Evolutionary conservation across 331 rosid species (phyloP), one percentile per base, ranked within the genome.

Genomic region (Cydonia oblonga): DNA sequence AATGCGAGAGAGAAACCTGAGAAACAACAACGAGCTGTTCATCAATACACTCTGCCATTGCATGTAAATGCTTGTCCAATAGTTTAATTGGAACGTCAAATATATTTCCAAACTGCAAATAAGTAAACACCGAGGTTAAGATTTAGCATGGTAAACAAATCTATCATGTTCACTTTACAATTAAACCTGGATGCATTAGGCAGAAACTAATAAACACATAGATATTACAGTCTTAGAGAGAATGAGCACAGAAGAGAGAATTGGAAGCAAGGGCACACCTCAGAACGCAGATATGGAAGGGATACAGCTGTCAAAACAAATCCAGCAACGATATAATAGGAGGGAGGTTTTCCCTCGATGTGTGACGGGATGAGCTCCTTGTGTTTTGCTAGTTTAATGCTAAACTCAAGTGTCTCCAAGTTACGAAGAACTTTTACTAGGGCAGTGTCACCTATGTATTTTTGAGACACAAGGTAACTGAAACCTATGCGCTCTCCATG

Each of bases 241-340:
- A 61, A 26, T 26, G 22, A 26, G 35, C 16, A 38, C 42, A 38
- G 42, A 9, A 38, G 42, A 38, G 24, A 61, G 13, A 16, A 35
- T 11, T 6, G 6, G 7, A 25, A 26, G 28, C 4, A 14, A 23
- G 68, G 19, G 78, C 86, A 16, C 77, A 91, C 97, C 96, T 91
- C 96, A n/a, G 92, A 91, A 25, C 84, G 88, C 77, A 91, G 91
- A 85, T 91, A 91, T 64, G 97, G 97, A 79, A 91, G 86, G 10
- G 96, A 85, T 5, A 91, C 88, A 28, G 90, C 66, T 66, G 92
- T 58, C 68, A 91, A 91, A 54, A 89, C 88, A 78, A 91, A 87
- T 78, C 97, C 97, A n/a, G 91, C 97, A 72, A 91, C 80, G 15
- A 91, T 91, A 81, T 84, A 91, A 71, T 87, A 38, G 13, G 42